These are phyloP conservation scores for Rubia occidens DNA, from an alignment of 305 asterid species.

Conservation along the genomic window DNA sequence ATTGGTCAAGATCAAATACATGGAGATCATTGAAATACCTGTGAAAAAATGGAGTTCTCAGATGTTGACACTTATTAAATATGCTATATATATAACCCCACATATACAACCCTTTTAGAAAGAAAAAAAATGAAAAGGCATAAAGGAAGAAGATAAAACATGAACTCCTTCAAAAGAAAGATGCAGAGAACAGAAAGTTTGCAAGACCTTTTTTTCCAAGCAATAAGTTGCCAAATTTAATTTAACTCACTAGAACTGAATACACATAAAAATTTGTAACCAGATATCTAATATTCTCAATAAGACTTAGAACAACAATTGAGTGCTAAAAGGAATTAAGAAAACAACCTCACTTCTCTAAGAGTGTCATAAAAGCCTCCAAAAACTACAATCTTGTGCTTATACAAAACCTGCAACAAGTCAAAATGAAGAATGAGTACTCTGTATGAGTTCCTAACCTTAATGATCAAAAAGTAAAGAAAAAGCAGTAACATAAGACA, in stretches of 20 bases:
- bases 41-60: conserved; percentile 20
- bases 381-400: conserved; percentile 88
- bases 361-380: conserved; percentile 99
- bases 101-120: background rate
- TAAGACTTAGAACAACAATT: background rate
- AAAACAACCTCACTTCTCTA: conserved; percentile 87
- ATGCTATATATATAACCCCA: background rate
- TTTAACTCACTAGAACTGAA: background rate
- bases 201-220: background rate
- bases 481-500: background rate
- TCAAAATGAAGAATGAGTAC: conserved; percentile 23
- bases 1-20: conserved; percentile 87
- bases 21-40: conserved; percentile 89
- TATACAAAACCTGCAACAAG: conserved; percentile 67
- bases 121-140: background rate
- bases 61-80: background rate
- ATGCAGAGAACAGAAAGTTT: background rate
- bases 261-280: background rate
- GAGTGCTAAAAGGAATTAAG: conserved; percentile 7
- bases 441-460: background rate
- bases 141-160: background rate
- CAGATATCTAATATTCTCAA: background rate
- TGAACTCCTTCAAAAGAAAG: background rate
- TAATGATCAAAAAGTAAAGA: conserved; percentile 6
- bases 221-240: too few relatives aligned